Conservation (phyloP, 805 yeast species). For the Hyphopichia homilentoma region DNA sequence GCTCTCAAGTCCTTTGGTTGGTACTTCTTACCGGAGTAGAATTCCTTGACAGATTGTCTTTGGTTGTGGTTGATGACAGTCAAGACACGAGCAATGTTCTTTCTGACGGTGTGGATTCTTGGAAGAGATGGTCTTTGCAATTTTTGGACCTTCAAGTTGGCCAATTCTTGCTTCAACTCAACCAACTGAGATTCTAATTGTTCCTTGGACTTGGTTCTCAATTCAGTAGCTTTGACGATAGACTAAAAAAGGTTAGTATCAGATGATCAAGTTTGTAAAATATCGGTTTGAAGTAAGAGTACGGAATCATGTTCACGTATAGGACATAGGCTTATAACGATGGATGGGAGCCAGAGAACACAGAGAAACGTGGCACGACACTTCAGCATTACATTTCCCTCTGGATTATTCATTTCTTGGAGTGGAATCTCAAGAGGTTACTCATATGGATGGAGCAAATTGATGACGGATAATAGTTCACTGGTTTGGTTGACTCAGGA, state of each 20-base stretch:
- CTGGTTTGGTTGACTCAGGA: too few relatives aligned
- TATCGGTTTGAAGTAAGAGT: background rate
- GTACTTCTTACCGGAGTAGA: constrained; percentile 93
- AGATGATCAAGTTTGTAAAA: too few relatives aligned
- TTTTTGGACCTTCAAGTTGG: constrained; percentile 94
- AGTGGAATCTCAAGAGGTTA: too few relatives aligned
- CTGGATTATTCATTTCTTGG: too few relatives aligned
- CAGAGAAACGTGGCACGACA: too few relatives aligned
- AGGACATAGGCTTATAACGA: too few relatives aligned
- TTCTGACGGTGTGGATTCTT: constrained; percentile 95
- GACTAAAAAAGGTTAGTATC: constrained; percentile 43
- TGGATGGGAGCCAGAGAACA: constrained; percentile 3
- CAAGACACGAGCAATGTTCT: constrained; percentile 97
- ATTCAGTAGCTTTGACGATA: constrained; percentile 92
- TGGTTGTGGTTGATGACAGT: constrained; percentile 96
- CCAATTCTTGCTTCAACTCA: constrained; percentile 95
- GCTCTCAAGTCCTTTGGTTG: constrained; percentile 98
- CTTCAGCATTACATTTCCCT: too few relatives aligned
- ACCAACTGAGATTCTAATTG: constrained; percentile 92
- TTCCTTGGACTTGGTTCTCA: constrained; percentile 95
- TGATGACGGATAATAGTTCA: too few relatives aligned
- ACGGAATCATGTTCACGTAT: too few relatives aligned
- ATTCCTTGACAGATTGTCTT: constrained; percentile 91
- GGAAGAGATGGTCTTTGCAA: constrained; percentile 89
- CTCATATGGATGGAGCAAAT: too few relatives aligned